These are phyloP conservation scores for Setomelanomma holmii DNA, from an alignment of 2,329 filamentous ascomycete species.

Conservation along the genomic window DNA sequence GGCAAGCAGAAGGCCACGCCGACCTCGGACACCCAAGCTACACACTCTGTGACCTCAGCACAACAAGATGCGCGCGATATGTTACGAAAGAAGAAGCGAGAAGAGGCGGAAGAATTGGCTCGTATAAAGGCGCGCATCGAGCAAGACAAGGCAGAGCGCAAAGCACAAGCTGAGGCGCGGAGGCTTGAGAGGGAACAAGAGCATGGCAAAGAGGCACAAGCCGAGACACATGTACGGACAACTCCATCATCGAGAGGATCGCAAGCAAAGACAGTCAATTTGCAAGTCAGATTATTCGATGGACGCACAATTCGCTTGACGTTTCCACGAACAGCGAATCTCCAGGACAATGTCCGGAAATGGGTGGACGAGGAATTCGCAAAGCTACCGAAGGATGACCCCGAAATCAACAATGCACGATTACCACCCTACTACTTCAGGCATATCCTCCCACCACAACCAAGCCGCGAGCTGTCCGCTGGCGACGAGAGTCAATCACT, in stretches of 20 bases:
- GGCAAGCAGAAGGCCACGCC: slow-evolving; percentile 54
- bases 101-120: slow-evolving; percentile 72
- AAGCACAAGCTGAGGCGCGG: slow-evolving; percentile 46
- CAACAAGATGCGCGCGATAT: slow-evolving; percentile 46
- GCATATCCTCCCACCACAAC: slow-evolving; percentile 78
- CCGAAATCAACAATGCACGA: slow-evolving; percentile 27
- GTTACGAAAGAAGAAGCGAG: slow-evolving; percentile 68
- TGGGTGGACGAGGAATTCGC: slow-evolving; percentile 71
- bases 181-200: slow-evolving; percentile 44
- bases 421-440: slow-evolving; percentile 79
- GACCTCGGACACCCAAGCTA: slow-evolving; percentile 35
- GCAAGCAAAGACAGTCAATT: slow-evolving; percentile 43
- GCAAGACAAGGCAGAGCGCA: slow-evolving; percentile 75
- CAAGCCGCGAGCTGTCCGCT: slow-evolving; percentile 75
- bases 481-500: slow-evolving; percentile 76
- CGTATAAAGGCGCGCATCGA: slow-evolving; percentile 78
- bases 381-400: slow-evolving; percentile 28
- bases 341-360: slow-evolving; percentile 71
- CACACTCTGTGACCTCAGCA: slow-evolving; percentile 50
- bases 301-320: slow-evolving; percentile 77
- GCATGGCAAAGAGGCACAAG: slow-evolving; percentile 11
- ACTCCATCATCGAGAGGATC: slow-evolving; percentile 33
- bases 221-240: slow-evolving; percentile 5
- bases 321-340: slow-evolving; percentile 70
- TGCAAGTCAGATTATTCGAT: slow-evolving; percentile 85